Base-by-base conservation (phyloP, 2,329 filamentous ascomycete species). In the Phialemonium atrogriseum region DNA sequence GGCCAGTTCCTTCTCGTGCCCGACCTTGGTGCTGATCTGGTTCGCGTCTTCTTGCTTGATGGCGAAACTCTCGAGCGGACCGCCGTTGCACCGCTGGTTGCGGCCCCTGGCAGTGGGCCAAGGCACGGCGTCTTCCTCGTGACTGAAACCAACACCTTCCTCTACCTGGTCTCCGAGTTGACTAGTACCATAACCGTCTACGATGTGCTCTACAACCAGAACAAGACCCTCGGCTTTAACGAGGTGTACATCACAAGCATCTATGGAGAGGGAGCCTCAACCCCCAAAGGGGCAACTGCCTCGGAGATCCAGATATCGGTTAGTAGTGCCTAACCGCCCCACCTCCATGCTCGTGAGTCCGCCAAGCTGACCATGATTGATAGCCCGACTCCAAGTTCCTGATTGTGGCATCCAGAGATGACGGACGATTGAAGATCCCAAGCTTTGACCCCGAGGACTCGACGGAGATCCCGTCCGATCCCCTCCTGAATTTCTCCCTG, bases 381-480 rank as follows among this genome's bases (percentile, higher is more conserved):
- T 33, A 76, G 73, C 70, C 73, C 29, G 70, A 77, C 46, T 60
- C 66, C 37, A 70, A 66, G 21, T 83, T 76, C 59, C 50, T 87
- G 31, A 63, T 82, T 42, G 67, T 81, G 24, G 80, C 78, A 3
- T 82, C 81, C 40, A 77, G 84, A 39, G 70, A 71, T 48, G 79
- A 80, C 48, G 62, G 59, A 26, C 56, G 66, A 14, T 70, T 78
- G 49, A 46, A 46, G 10, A 60, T 71, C 34, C 55, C 62, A 35
- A 63, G 64, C 52, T 64, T 60, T 42, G 60, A 68, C 44, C 33
- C 54, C 36, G 38, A 46, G n/a, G 60, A 67, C 48, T 55, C 43
- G 40, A 64, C 62, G 7, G 38, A 44, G 10, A 60, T 76, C 34
- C 49, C 64, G 7, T 79, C 77, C 1, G 80, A 84, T 51, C 70